Evolutionary conservation across 352 stramenopile genomes (phyloP).

Genomic region (Phytophthora boehmeriae): DNA sequence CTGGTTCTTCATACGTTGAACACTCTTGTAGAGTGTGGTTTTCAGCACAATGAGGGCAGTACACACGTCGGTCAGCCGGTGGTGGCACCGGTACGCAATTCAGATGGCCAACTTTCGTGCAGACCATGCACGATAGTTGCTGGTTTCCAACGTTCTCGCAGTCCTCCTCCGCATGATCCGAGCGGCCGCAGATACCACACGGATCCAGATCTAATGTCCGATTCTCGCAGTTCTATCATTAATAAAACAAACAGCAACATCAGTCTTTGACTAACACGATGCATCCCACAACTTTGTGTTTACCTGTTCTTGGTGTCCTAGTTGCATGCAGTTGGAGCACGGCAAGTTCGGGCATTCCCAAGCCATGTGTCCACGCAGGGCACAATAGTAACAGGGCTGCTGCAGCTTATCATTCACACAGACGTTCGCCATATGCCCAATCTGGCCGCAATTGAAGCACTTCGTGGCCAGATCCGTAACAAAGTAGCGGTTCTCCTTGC

Average conservation of each 20-base stretch:
- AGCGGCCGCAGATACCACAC: conserved; percentile 63
- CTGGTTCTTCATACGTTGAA: conserved; percentile 50
- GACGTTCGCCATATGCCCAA: conserved; percentile 77
- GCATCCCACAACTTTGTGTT: background rate
- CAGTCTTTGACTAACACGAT: background rate
- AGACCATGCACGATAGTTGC: conserved; percentile 79
- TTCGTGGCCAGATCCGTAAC: conserved; percentile 83
- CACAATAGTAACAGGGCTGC: conserved; percentile 83
- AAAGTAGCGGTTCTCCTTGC: conserved; percentile 81
- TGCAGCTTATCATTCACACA: conserved; percentile 80
- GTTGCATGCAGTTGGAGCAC: conserved; percentile 67
- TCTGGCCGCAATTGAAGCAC: conserved; percentile 84
- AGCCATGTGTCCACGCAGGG: conserved; percentile 69
- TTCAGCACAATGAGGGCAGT: conserved; percentile 67
- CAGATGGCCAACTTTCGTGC: conserved; percentile 61
- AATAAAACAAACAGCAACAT: background rate
- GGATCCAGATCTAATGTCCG: conserved; percentile 41
- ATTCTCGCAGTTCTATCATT: conserved; percentile 61
- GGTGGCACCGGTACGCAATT: conserved; percentile 70
- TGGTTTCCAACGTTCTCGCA: conserved; percentile 43
- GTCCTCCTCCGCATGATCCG: conserved; percentile 49
- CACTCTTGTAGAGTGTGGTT: conserved; percentile 62
- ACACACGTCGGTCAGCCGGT: conserved; percentile 70
- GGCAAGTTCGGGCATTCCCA: conserved; percentile 73
- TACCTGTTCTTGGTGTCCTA: conserved; percentile 72